Conservation (phyloP, 495 filamentous ascomycete species). For the Penicillium lagena region DNA sequence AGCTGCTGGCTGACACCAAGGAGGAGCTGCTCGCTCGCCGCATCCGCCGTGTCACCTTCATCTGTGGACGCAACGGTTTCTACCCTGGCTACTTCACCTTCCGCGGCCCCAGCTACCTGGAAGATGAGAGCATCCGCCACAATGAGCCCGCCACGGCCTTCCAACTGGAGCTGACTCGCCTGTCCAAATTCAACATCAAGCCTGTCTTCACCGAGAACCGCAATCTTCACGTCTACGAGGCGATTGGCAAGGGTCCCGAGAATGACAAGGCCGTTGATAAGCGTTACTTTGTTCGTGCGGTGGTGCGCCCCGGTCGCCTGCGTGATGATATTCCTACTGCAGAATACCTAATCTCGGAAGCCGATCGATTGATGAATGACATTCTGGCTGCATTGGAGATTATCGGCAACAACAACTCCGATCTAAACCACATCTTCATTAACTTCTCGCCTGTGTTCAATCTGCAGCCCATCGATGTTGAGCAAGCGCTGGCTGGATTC, state of each 20-base stretch:
- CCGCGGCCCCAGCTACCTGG: conserved; percentile 81
- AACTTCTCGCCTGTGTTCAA: conserved; percentile 97
- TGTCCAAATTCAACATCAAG: conserved; percentile 95
- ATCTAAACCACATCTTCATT: conserved; percentile 99
- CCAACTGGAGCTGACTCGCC: conserved; percentile 90
- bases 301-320: conserved; percentile 85
- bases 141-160: conserved; percentile 94
- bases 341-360: conserved; percentile 96
- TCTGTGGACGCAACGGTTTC: conserved; percentile 90
- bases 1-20: conserved; percentile 73
- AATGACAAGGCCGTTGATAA: conserved; percentile 69
- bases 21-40: conserved; percentile 73
- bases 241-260: conserved; percentile 85
- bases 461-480: conserved; percentile 81
- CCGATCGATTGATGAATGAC: conserved; percentile 93
- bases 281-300: conserved; percentile 94
- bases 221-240: conserved; percentile 98
- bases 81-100: conserved; percentile 98
- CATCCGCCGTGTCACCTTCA: conserved; percentile 88
- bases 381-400: conserved; percentile 97
- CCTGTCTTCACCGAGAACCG: conserved; percentile 98
- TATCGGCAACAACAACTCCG: conserved; percentile 97
- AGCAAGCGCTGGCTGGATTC: conserved; percentile 91
- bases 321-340: conserved; percentile 95
- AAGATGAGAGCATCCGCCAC: conserved; percentile 94